Percentiles rank a stretch among this genome's conserved stretches.
phyloP scores from a whole-genome alignment of 352 stramenopile species.

The Phytophthora palmivora region DNA sequence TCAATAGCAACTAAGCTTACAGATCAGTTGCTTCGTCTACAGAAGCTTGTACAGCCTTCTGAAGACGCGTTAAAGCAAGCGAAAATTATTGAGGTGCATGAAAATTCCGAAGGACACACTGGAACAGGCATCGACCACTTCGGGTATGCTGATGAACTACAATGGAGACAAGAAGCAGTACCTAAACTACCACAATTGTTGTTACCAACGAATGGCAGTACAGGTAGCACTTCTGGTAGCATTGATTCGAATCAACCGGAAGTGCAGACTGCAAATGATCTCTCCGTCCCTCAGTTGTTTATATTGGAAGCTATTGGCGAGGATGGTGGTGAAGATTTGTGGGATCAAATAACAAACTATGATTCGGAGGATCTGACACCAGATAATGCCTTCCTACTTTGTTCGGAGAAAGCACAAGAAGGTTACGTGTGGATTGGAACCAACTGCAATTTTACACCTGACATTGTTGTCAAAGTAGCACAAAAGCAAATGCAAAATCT shows the following conservation, averaged over 20 bases:
- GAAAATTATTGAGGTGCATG: slow-evolving; percentile 13
- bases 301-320: slow-evolving; percentile 35
- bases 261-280: neutral
- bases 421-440: slow-evolving; percentile 57
- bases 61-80: neutral
- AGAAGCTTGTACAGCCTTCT: slow-evolving; percentile 9
- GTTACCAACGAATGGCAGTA: slow-evolving; percentile 4
- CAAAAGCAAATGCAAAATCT: slow-evolving; percentile 15
- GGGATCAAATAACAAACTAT: slow-evolving; percentile 68
- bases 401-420: slow-evolving; percentile 7
- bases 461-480: slow-evolving; percentile 27
- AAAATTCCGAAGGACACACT: neutral
- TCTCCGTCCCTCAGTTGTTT: slow-evolving; percentile 41
- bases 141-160: slow-evolving; percentile 46
- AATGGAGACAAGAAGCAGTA: slow-evolving; percentile 28
- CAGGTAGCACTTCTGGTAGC: neutral
- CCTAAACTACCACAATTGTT: neutral
- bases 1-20: slow-evolving; percentile 24
- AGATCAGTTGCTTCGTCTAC: slow-evolving; percentile 34
- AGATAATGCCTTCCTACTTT: slow-evolving; percentile 47
- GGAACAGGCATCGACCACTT: slow-evolving; percentile 39
- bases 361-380: slow-evolving; percentile 62
- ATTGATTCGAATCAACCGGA: neutral
- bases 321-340: slow-evolving; percentile 19
- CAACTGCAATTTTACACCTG: slow-evolving; percentile 7